Base-by-base conservation (phyloP, 164 flowering plant genomes). In the Saururus chinensis region DNA sequence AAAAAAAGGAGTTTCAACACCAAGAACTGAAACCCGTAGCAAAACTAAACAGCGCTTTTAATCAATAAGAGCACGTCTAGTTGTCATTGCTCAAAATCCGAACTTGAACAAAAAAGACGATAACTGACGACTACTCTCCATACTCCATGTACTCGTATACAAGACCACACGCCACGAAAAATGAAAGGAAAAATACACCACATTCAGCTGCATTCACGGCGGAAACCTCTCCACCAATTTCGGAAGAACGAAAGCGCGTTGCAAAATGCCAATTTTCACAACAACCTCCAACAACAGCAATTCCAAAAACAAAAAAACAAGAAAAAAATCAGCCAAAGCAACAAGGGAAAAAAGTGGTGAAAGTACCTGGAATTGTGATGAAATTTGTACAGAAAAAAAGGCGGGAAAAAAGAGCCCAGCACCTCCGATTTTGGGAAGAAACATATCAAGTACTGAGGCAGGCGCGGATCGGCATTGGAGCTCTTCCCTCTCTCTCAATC, bases 331-430 rank as follows among this genome's bases (percentile, higher is more conserved):
- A n/a, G n/a, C n/a, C n/a, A n/a, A n/a, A n/a, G n/a, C n/a, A n/a
- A n/a, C n/a, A n/a, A n/a, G n/a, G n/a, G n/a, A 42, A 60, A 41
- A 54, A 37, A 53, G 21, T n/a, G 21, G 30, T 11, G 17, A 37
- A 41, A 53, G 51, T 21, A 54, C 65, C 65, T 53, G 58, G 40
- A 53, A 53, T 23, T 19, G 54, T n/a, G 42, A 11, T 19, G 26
- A 63, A 17, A 49, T 17, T 12, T 21, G 10, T 10, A 42, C 1
- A 25, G 5, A 61, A 53, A 53, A 35, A 14, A 40, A 12, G 45
- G 9, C 51, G 20, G 40, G 17, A 41, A 53, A 54, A 40, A 54
- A 59, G 23, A 25, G 7, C 26, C 25, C 25, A 25, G 0, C 49
- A 45, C 49, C 49, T 8, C 49, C 49, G 49, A 45, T 17, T 4